Evolutionary conservation across 768 basidiomycete genomes (phyloP), one percentile per base, ranked within the genome.

Genomic region (Pleurotus tuber-regium): DNA sequence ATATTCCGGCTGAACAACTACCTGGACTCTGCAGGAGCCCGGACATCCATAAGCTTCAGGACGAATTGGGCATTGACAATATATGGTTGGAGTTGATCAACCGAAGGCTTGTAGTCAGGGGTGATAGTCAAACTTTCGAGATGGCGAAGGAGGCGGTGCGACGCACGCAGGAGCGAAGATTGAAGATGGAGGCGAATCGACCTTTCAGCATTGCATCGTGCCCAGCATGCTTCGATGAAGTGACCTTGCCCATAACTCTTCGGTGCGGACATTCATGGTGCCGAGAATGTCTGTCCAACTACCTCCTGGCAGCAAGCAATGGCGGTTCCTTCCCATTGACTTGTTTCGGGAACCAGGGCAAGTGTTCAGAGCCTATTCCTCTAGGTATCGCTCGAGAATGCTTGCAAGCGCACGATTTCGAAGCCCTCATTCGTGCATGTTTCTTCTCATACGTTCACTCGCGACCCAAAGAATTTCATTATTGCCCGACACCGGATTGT

Each of bases 401-500:
- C 0, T 71, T 92, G 4, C 59, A 77, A 0, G 61, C 77, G 0
- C 61, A 62, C 1, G 79, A 87, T 18, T 82, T 88, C 59, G 72
- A 80, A 23, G 69, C 75, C 0, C 57, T 91, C 28, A 67, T 80
- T 14, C 70, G 79, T 10, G 78, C 86, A 0, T 78, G 88, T 0
- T 84, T 86, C 57, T 70, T 78, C n/a, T 64, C 77, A 0, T 73
- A 90, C 59, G 70, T 89, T 16, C 79, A 84, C 53, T 66, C 77
- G 2, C 77, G 77, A 30, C 73, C 86, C 0, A 66, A 74, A 6
- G 84, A 89, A 52, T 86, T 86, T 57, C 75, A 80, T 53, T 84
- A 82, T 57, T 92, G 90, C 65, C 89, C 90, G 0, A 84, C 88
- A 0, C 84, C 90, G 0, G 87, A 92, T 61, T 92, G 90, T 58